Evolutionary conservation across 768 basidiomycete species (phyloP).

Genomic region (Phanerochaete carnosa): DNA sequence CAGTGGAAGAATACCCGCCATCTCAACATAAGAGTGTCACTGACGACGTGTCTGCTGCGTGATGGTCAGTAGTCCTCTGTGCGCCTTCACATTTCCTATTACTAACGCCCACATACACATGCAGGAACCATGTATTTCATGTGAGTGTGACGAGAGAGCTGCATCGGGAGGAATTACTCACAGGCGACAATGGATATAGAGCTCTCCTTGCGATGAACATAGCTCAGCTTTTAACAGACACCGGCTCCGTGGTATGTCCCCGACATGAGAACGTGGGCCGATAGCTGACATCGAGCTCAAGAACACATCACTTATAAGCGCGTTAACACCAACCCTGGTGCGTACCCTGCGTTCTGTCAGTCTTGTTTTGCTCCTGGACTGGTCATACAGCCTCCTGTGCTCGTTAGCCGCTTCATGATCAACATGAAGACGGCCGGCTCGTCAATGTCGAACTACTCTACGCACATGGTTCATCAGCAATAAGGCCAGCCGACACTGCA

Average conservation of each 20-base stretch:
- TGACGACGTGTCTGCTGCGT: background rate
- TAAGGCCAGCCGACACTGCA: no score
- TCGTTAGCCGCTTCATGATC: background rate
- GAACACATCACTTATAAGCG: no score
- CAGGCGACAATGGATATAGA: background rate
- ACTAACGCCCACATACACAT: background rate
- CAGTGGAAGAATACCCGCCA: background rate
- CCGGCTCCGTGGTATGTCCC: no score
- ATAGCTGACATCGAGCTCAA: no score
- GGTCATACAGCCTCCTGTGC: background rate
- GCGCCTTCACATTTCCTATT: background rate
- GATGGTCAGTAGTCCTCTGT: conserved; percentile 1
- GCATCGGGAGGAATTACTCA: no score
- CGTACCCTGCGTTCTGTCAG: background rate
- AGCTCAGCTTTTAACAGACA: no score
- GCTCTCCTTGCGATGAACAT: background rate
- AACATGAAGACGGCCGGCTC: background rate
- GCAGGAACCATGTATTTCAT: background rate
- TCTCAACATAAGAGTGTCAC: background rate
- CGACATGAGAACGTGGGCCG: no score
- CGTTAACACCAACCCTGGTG: background rate
- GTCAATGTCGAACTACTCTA: background rate
- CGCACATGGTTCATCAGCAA: no score
- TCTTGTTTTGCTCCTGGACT: background rate
- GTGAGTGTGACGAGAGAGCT: background rate